Evolutionary conservation across 1,284 basidiomycete genomes (phyloP).

Genomic region (Polyporus tsugae): DNA sequence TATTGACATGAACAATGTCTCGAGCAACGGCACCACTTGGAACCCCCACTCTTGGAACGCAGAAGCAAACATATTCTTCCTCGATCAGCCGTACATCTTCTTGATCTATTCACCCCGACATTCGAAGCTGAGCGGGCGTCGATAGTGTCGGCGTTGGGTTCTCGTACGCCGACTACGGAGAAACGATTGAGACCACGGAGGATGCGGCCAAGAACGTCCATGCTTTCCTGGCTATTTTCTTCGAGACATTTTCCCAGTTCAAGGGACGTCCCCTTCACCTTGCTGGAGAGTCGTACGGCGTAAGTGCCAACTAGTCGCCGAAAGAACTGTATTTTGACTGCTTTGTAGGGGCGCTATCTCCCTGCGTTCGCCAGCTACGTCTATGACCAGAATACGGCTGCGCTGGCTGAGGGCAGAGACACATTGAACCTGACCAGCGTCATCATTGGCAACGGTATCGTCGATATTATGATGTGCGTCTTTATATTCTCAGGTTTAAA

Average conservation of each 20-base stretch:
- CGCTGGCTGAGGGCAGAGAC: slow-evolving; percentile 59
- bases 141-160: slow-evolving; percentile 70
- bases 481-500: not conserved
- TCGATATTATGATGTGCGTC: slow-evolving; percentile 65
- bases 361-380: slow-evolving; percentile 86
- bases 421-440: slow-evolving; percentile 76
- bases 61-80: slow-evolving; percentile 75
- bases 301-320: slow-evolving; percentile 49
- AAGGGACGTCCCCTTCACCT: slow-evolving; percentile 70
- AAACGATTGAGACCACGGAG: slow-evolving; percentile 70
- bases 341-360: slow-evolving; percentile 72
- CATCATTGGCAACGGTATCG: slow-evolving; percentile 70
- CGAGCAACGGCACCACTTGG: slow-evolving; percentile 61
- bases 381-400: slow-evolving; percentile 73
- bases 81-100: slow-evolving; percentile 65
- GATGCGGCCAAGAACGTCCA: slow-evolving; percentile 76
- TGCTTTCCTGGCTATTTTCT: slow-evolving; percentile 79
- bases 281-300: slow-evolving; percentile 75
- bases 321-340: not conserved
- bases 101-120: not conserved
- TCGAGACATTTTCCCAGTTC: slow-evolving; percentile 77
- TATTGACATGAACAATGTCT: slow-evolving; percentile 58
- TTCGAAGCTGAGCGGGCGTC: not conserved
- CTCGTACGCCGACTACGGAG: slow-evolving; percentile 64
- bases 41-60: slow-evolving; percentile 73